Conservation (phyloP, 306 rosid species). For the Rosa persica region DNA sequence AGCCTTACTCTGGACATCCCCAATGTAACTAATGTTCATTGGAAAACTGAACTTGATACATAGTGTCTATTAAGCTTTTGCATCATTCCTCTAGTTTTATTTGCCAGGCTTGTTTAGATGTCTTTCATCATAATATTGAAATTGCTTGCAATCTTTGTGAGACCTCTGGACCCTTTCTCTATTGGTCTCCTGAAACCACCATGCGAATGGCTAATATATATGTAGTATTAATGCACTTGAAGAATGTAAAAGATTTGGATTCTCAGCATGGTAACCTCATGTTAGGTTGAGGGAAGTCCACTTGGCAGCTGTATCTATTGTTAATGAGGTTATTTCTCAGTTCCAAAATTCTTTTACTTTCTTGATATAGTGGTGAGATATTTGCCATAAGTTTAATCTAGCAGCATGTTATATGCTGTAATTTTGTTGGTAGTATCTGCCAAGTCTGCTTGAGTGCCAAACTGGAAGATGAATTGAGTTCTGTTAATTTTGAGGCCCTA, state of each 20-base stretch:
- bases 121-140: constrained; percentile 65
- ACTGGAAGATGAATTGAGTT: constrained; percentile 62
- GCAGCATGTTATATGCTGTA: constrained; percentile 56
- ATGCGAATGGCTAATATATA: constrained; percentile 68
- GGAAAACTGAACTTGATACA: neutral
- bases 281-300: constrained; percentile 30
- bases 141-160: constrained; percentile 94
- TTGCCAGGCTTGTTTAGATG: constrained; percentile 86
- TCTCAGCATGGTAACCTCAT: constrained; percentile 68
- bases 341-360: constrained; percentile 13
- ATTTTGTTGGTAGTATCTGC: neutral
- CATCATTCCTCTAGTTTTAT: neutral
- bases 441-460: neutral
- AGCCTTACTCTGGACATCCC: neutral
- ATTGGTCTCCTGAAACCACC: constrained; percentile 84
- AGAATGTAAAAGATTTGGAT: constrained; percentile 75
- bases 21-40: neutral
- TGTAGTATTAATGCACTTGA: constrained; percentile 89
- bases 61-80: neutral
- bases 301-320: constrained; percentile 58
- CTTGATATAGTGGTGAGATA: neutral
- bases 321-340: constrained; percentile 61
- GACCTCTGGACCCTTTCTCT: constrained; percentile 92
- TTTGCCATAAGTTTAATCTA: neutral
- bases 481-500: constrained; percentile 84